Percentiles rank a stretch among this genome's conserved stretches.
Evolutionary conservation across 148 eudicot genomes (phyloP).

Genomic region (Chenopodium suecicum): DNA sequence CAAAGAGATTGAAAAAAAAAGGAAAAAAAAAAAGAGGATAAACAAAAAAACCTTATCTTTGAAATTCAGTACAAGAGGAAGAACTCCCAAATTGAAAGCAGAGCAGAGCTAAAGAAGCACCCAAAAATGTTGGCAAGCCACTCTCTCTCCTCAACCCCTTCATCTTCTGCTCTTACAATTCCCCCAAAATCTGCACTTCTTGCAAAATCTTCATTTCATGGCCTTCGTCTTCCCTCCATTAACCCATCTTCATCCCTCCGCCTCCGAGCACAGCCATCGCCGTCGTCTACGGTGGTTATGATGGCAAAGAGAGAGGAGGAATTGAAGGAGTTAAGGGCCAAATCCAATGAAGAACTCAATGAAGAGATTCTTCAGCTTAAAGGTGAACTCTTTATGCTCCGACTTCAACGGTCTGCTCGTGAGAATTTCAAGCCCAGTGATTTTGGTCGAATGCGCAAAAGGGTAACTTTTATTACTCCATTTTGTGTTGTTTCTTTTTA

Average conservation of each 20-base stretch:
- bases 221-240: conserved; percentile 37
- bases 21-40: not conserved
- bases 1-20: too few relatives aligned
- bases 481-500: not conserved
- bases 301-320: conserved; percentile 82
- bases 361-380: conserved; percentile 81
- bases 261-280: conserved; percentile 14
- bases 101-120: not conserved
- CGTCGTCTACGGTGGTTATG: conserved; percentile 44
- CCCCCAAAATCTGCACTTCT: conserved; percentile 36
- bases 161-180: conserved; percentile 31
- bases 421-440: conserved; percentile 86
- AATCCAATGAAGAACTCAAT: conserved; percentile 64
- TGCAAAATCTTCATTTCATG: conserved; percentile 59
- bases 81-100: not conserved
- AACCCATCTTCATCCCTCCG: conserved; percentile 13
- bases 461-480: conserved; percentile 36
- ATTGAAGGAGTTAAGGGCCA: conserved; percentile 67
- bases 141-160: conserved; percentile 33
- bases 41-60: not conserved
- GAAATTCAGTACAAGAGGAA: not conserved
- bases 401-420: conserved; percentile 66
- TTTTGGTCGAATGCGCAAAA: conserved; percentile 76
- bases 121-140: conserved; percentile 41
- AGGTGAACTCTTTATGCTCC: conserved; percentile 91